Percentiles rank a stretch among this genome's conserved stretches.
Evolutionary conservation across 2,329 filamentous ascomycete genomes (phyloP).

Genomic region (Aspergillus sojae): DNA sequence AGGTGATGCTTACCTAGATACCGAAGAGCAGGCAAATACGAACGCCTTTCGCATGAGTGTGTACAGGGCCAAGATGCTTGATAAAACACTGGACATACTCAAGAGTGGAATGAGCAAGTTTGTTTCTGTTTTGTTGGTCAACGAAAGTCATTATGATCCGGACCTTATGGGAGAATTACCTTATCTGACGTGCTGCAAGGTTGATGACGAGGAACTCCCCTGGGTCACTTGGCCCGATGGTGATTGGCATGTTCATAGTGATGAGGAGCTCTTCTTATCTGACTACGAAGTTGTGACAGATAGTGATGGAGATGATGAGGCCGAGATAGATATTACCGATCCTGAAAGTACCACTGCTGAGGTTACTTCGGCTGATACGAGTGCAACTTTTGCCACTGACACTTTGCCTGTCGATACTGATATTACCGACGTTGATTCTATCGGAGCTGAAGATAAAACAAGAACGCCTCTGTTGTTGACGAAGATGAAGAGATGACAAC

Average conservation of each 20-base stretch:
- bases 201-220: constrained; percentile 29
- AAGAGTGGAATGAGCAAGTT: constrained; percentile 42
- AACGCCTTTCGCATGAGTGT: constrained; percentile 32
- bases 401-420: neutral
- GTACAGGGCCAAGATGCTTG: constrained; percentile 29
- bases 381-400: neutral
- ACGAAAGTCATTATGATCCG: constrained; percentile 35
- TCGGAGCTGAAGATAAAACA: neutral
- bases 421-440: neutral
- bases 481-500: neutral
- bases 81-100: constrained; percentile 36
- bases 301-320: neutral
- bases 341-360: neutral
- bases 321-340: neutral
- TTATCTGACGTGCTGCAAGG: constrained; percentile 50
- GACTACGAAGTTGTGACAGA: neutral
- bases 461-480: neutral
- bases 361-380: neutral
- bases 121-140: constrained; percentile 39
- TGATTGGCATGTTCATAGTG: neutral
- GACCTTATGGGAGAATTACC: constrained; percentile 39
- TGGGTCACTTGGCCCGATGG: constrained; percentile 4
- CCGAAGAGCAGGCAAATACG: constrained; percentile 29
- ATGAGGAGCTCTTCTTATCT: neutral
- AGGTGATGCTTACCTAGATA: constrained; percentile 47